Percentiles rank a stretch among this genome's conserved stretches.
These are phyloP conservation scores for Saturnispora quitensis DNA, from an alignment of 805 yeast species.

Conservation along the genomic window DNA sequence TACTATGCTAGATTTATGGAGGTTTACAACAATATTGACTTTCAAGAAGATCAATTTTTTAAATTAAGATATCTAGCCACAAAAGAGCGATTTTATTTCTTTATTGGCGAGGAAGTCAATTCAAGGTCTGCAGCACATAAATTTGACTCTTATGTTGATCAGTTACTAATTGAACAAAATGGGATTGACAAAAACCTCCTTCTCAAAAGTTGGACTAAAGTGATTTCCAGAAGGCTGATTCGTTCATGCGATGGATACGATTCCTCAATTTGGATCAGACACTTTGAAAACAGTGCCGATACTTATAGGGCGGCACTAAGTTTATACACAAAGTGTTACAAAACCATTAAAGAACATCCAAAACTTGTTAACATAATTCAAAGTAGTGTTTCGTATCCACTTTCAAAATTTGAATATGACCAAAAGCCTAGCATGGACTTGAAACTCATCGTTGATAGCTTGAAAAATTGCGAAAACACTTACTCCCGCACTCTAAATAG, in stretches of 20 bases:
- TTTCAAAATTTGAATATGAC: slow-evolving; percentile 11
- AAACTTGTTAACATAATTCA: slow-evolving; percentile 40
- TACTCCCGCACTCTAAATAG: not conserved
- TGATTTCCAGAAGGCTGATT: slow-evolving; percentile 5
- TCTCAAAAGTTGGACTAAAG: slow-evolving; percentile 1
- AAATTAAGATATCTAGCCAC: not conserved
- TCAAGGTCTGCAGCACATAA: not conserved
- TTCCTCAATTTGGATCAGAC: slow-evolving; percentile 2
- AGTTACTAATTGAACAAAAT: not conserved
- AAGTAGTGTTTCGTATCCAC: slow-evolving; percentile 40
- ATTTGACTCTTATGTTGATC: not conserved
- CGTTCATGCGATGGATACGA: not conserved
- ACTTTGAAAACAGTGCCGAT: not conserved
- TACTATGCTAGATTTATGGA: slow-evolving; percentile 3
- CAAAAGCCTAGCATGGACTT: not conserved
- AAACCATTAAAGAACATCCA: slow-evolving; percentile 35
- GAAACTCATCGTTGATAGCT: not conserved
- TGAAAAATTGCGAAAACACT: slow-evolving; percentile 2
- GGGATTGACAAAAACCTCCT: not conserved
- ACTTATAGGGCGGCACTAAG: slow-evolving; percentile 13
- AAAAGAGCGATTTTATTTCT: not conserved
- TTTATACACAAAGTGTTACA: slow-evolving; percentile 25
- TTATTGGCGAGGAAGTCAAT: not conserved
- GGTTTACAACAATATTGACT: not conserved
- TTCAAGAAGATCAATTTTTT: not conserved